These are phyloP conservation scores for Aspergillus latus DNA, from an alignment of 2,329 filamentous ascomycete genomes.

Conservation along the genomic window DNA sequence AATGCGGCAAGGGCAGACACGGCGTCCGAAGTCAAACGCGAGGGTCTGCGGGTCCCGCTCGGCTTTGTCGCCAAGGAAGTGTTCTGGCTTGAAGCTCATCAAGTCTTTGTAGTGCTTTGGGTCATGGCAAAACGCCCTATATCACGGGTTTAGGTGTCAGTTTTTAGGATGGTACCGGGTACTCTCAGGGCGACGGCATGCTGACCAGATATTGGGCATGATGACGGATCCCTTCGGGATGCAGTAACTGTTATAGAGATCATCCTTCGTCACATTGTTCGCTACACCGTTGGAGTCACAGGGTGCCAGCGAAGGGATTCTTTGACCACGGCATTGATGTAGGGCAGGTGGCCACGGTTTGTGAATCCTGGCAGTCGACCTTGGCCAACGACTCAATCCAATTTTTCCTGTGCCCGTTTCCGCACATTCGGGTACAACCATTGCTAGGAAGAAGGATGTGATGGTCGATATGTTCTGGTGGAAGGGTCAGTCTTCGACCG, in stretches of 20 bases:
- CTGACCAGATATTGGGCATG: constrained; percentile 40
- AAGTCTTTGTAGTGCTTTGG: constrained; percentile 9
- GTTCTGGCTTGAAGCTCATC: constrained; percentile 12
- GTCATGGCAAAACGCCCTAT: constrained; percentile 8
- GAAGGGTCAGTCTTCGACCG: neutral
- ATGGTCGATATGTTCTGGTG: constrained; percentile 19
- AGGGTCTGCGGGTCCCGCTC: constrained; percentile 16
- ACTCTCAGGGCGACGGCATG: neutral
- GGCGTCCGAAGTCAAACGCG: constrained; percentile 14
- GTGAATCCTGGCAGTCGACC: constrained; percentile 1
- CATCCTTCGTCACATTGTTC: constrained; percentile 27
- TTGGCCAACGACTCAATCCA: neutral
- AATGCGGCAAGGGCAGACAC: constrained; percentile 14
- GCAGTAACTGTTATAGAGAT: constrained; percentile 25
- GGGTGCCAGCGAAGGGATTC: constrained; percentile 36
- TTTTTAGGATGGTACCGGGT: too few species aligned
- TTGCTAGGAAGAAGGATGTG: constrained; percentile 20
- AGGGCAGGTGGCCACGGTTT: constrained; percentile 30
- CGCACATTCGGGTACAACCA: constrained; percentile 16
- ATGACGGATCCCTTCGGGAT: constrained; percentile 40
- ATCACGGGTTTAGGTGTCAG: neutral
- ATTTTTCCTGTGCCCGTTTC: neutral
- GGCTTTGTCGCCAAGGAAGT: constrained; percentile 8
- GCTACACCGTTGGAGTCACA: constrained; percentile 27
- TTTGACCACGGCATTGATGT: constrained; percentile 34